Percentiles rank a stretch among this genome's conserved stretches.
phyloP scores from a whole-genome alignment of 202 grass and related monocot genomes.

The Setaria viridis region DNA sequence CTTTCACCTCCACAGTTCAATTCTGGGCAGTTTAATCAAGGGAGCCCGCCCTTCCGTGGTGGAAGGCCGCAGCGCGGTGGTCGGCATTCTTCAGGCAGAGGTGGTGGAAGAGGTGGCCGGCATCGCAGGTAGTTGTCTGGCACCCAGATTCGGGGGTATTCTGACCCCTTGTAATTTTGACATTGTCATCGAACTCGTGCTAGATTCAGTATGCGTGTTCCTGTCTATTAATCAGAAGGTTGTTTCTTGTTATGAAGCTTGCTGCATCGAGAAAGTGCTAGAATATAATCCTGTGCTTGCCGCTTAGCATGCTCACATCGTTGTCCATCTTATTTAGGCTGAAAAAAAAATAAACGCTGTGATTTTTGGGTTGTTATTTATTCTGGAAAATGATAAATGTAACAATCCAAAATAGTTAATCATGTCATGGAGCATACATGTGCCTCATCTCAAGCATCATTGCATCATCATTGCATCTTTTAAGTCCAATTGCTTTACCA shows the following conservation, averaged over 20 bases:
- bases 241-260: neutral
- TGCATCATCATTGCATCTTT: too few species aligned
- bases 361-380: neutral
- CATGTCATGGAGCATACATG: too few species aligned
- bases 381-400: neutral
- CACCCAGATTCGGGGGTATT: neutral
- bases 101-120: slow-evolving; percentile 42
- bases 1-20: slow-evolving; percentile 51
- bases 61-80: slow-evolving; percentile 61
- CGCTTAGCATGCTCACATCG: neutral
- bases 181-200: neutral
- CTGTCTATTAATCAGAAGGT: neutral
- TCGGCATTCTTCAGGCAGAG: slow-evolving; percentile 54
- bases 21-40: slow-evolving; percentile 52
- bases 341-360: neutral
- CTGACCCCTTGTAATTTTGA: slow-evolving; percentile 28
- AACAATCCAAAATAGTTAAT: too few species aligned
- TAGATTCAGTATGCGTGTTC: neutral
- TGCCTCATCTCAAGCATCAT: too few species aligned
- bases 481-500: too few species aligned
- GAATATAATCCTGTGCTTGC: neutral
- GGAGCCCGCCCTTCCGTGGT: slow-evolving; percentile 60
- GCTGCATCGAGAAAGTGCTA: too few species aligned
- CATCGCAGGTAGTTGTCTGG: slow-evolving; percentile 40
- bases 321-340: neutral